A percentile compares a stretch with the other conserved stretches of the same genome.
These are phyloP conservation scores for Lactifluus piperatus DNA, from an alignment of 768 basidiomycete genomes.

Conservation along the genomic window DNA sequence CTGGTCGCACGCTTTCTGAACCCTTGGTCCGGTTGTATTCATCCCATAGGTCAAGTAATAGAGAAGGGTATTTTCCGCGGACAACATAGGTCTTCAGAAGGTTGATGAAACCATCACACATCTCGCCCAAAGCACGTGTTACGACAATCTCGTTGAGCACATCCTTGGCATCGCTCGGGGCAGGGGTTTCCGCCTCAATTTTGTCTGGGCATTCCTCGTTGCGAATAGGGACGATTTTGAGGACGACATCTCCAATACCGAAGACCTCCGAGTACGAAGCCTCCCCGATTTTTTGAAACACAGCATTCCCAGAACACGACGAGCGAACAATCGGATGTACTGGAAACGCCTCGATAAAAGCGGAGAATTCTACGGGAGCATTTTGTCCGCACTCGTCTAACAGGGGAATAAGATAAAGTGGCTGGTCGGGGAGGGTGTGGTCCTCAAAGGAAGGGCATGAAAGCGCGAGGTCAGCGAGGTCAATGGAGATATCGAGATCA, in stretches of 20 bases:
- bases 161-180: slow-evolving; percentile 64
- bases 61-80: slow-evolving; percentile 72
- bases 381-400: slow-evolving; percentile 65
- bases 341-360: slow-evolving; percentile 76
- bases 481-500: slow-evolving; percentile 38
- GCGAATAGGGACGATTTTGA: slow-evolving; percentile 79
- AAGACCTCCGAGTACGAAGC: slow-evolving; percentile 97
- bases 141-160: slow-evolving; percentile 76
- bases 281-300: slow-evolving; percentile 86
- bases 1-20: slow-evolving; percentile 79
- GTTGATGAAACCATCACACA: slow-evolving; percentile 70
- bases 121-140: slow-evolving; percentile 65
- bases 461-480: slow-evolving; percentile 39
- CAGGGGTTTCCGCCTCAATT: slow-evolving; percentile 44
- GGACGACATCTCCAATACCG: slow-evolving; percentile 79
- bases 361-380: slow-evolving; percentile 66
- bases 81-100: slow-evolving; percentile 82
- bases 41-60: slow-evolving; percentile 82
- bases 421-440: slow-evolving; percentile 26
- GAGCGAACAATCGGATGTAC: slow-evolving; percentile 56
- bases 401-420: slow-evolving; percentile 52
- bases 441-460: slow-evolving; percentile 20
- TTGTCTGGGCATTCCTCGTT: slow-evolving; percentile 33
- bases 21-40: slow-evolving; percentile 66
- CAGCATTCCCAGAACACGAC: slow-evolving; percentile 23